Conservation (phyloP, 371 early-diverging fungal species). For the Parasitella parasitica region DNA sequence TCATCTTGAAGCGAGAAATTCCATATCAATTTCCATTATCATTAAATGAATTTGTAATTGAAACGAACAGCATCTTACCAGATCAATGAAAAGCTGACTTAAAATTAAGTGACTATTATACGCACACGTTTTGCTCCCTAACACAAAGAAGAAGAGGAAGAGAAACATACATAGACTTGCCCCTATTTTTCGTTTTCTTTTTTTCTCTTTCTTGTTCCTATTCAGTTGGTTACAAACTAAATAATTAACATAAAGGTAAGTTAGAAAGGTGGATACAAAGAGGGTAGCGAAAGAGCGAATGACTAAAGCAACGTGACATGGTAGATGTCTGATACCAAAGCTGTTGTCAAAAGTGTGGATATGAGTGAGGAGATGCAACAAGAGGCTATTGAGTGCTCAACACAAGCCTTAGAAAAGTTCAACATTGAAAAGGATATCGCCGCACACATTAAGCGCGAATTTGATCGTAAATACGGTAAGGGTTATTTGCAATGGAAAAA, state of each 20-base stretch:
- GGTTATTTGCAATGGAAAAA: too few species aligned
- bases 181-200: background rate
- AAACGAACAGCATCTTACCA: too few species aligned
- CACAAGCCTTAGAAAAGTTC: constrained; percentile 91
- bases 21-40: too few species aligned
- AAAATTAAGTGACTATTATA: background rate
- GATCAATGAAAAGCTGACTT: background rate
- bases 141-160: background rate
- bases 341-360: constrained; percentile 95
- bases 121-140: background rate
- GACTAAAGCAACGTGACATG: background rate
- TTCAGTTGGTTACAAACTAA: background rate
- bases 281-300: background rate
- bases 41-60: too few species aligned
- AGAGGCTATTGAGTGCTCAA: constrained; percentile 91
- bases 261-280: background rate
- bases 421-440: constrained; percentile 98
- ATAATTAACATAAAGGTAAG: background rate
- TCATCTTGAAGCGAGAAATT: too few species aligned
- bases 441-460: constrained; percentile 95
- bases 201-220: background rate
- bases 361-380: constrained; percentile 97
- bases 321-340: constrained; percentile 71
- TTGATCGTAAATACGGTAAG: constrained; percentile 92
- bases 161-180: background rate